Percentiles rank a stretch among this genome's conserved stretches.
These are phyloP conservation scores for Apiotrichum sp. DNA, from an alignment of 1,284 basidiomycete genomes.

Conservation along the genomic window DNA sequence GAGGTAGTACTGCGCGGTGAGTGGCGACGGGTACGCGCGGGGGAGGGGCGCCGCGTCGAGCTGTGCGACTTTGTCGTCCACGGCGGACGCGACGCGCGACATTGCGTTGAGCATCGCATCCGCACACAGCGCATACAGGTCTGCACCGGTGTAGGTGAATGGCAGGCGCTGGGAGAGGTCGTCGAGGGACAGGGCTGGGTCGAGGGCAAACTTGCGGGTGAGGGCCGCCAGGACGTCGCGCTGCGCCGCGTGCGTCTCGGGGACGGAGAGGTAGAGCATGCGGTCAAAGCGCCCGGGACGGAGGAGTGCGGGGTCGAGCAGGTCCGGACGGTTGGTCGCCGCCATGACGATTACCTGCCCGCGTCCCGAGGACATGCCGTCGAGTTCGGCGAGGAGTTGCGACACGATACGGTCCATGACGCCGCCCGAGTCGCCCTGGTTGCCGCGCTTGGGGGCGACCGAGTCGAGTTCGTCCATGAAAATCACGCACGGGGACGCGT, in stretches of 20 bases:
- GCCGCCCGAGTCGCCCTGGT: slow-evolving; percentile 89
- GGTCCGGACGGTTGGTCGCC: slow-evolving; percentile 93
- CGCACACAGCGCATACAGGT: slow-evolving; percentile 95
- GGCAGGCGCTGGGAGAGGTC: slow-evolving; percentile 70
- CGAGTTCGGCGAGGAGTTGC: slow-evolving; percentile 89
- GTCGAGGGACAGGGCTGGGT: slow-evolving; percentile 62
- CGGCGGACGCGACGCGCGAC: slow-evolving; percentile 73
- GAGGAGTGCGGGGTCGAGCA: slow-evolving; percentile 86
- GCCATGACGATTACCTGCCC: slow-evolving; percentile 87
- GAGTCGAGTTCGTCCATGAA: slow-evolving; percentile 99
- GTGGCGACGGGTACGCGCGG: slow-evolving; percentile 60
- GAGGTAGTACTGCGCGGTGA: slow-evolving; percentile 90
- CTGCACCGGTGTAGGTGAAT: slow-evolving; percentile 93
- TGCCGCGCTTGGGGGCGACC: slow-evolving; percentile 90
- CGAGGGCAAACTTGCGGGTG: slow-evolving; percentile 84
- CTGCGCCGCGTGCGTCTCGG: slow-evolving; percentile 79
- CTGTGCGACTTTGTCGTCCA: slow-evolving; percentile 67
- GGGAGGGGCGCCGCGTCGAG: slow-evolving; percentile 21
- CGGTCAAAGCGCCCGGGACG: slow-evolving; percentile 95
- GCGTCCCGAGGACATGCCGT: slow-evolving; percentile 69
- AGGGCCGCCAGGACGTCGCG: slow-evolving; percentile 81
- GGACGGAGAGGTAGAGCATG: slow-evolving; percentile 93
- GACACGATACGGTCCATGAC: slow-evolving; percentile 98
- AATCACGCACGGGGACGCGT: slow-evolving; percentile 85
- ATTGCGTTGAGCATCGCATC: slow-evolving; percentile 96